Evolutionary conservation across 1,284 basidiomycete species (phyloP), one percentile per base, ranked within the genome.

Genomic region (Clitocybe nebularis): DNA sequence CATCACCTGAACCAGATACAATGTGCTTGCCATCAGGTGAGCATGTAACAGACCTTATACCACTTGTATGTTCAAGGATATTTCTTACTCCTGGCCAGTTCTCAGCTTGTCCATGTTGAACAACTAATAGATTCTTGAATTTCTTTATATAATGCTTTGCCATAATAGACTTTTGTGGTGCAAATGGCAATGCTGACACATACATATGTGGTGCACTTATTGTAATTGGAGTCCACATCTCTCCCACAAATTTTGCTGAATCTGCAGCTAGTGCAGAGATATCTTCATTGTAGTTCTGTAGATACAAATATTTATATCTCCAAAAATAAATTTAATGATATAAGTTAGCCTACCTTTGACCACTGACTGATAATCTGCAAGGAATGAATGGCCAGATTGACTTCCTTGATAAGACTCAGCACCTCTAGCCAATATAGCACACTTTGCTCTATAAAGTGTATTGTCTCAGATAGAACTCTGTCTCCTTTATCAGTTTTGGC

Each of bases 171-270:
- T 24, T n/a, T 10, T 14, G 25, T 36, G 49, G 49, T 28, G 33
- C 28, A 26, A 52, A 49, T 35, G 46, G 45, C 11, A 54, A 34
- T 3, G 43, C 51, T 29, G 53, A 53, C 5, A 54, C 13, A 36
- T 55, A 55, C 8, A 53, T 36, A 29, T 48, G 46, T 4, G 39
- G 43, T 10, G 19, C 28, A 39, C 45, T 48, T 26, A 44, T 21
- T 3, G 35, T 17, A 11, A 52, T 48, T 7, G 36, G 5, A 9
- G 6, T 26, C 21, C 36, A 36, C 43, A 41, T 45, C 16, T 35
- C 39, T 16, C 19, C 19, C 13, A 49, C 37, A 39, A 44, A 39
- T 16, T 20, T 19, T 9, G 10, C 16, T 5, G 37, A 24, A 29
- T 29, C 25, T 2, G 5, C 3, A 11, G 14, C 14, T 26, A 39